phyloP scores from a whole-genome alignment of 805 yeast genomes.

The Starmerella floricola region DNA sequence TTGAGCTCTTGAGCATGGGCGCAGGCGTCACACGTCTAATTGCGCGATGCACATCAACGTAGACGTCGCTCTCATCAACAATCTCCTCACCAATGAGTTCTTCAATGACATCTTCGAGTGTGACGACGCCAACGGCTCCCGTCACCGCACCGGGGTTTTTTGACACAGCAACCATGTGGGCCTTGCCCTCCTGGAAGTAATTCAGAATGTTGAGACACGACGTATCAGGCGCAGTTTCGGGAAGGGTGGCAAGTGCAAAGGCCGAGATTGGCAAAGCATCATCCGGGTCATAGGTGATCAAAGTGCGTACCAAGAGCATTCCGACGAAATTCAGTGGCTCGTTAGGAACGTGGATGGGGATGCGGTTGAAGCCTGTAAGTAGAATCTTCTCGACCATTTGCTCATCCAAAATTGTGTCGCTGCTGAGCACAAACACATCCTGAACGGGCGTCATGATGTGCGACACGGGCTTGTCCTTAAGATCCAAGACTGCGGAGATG shows the following conservation, averaged over 20 bases:
- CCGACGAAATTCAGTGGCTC: constrained; percentile 89
- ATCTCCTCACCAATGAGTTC: constrained; percentile 96
- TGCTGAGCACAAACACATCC: constrained; percentile 76
- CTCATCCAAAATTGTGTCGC: constrained; percentile 74
- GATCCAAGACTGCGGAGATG: constrained; percentile 82
- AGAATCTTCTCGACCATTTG: constrained; percentile 75
- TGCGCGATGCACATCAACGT: constrained; percentile 77
- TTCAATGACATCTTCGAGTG: constrained; percentile 95
- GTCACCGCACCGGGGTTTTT: constrained; percentile 65
- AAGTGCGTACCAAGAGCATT: constrained; percentile 81
- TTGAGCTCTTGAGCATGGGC: constrained; percentile 24
- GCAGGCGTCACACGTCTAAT: constrained; percentile 44
- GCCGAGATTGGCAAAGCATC: constrained; percentile 85
- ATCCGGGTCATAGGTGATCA: constrained; percentile 93
- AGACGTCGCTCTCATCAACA: constrained; percentile 91
- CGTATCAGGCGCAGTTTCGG: constrained; percentile 84
- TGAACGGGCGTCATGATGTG: constrained; percentile 90
- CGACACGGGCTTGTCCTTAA: constrained; percentile 79
- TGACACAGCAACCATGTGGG: constrained; percentile 92
- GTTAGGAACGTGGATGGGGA: constrained; percentile 82
- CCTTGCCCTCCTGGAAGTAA: constrained; percentile 94
- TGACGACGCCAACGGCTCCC: constrained; percentile 84
- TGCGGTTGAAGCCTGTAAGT: constrained; percentile 88
- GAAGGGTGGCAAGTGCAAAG: constrained; percentile 90
- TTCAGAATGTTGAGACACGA: constrained; percentile 87